Percentiles rank a stretch among this genome's conserved stretches.
phyloP scores from a whole-genome alignment of 306 rosid species.

The Quercus wislizeni region DNA sequence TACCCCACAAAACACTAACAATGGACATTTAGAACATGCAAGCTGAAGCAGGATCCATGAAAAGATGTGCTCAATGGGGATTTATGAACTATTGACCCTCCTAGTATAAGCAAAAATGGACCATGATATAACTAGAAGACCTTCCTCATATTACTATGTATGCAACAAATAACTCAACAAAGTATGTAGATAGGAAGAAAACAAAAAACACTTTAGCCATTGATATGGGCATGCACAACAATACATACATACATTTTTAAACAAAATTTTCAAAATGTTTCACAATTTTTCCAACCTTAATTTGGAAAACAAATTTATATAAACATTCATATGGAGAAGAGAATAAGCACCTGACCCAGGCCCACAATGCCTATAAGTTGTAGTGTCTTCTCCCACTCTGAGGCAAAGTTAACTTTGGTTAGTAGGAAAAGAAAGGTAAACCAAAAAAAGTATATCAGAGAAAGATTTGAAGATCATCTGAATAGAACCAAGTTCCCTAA shows the following conservation, averaged over 20 bases:
- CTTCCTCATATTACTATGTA: neutral
- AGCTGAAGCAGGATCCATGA: neutral
- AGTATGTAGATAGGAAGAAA: neutral
- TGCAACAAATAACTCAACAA: neutral
- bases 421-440: slow-evolving; percentile 27
- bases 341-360: slow-evolving; percentile 62
- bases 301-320: slow-evolving; percentile 1
- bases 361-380: slow-evolving; percentile 75
- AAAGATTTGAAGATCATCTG: neutral
- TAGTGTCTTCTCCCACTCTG: slow-evolving; percentile 95
- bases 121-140: neutral
- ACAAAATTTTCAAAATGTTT: neutral
- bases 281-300: neutral
- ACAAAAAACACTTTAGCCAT: neutral
- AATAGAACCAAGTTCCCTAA: neutral
- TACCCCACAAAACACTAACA: neutral
- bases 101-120: neutral
- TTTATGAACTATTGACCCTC: neutral
- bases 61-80: neutral
- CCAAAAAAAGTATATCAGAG: neutral
- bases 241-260: neutral
- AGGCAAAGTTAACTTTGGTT: slow-evolving; percentile 18
- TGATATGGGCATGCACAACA: neutral
- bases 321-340: slow-evolving; percentile 22
- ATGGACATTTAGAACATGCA: neutral